phyloP scores from a whole-genome alignment of 495 filamentous ascomycete genomes.

The Viridothelium virens region DNA sequence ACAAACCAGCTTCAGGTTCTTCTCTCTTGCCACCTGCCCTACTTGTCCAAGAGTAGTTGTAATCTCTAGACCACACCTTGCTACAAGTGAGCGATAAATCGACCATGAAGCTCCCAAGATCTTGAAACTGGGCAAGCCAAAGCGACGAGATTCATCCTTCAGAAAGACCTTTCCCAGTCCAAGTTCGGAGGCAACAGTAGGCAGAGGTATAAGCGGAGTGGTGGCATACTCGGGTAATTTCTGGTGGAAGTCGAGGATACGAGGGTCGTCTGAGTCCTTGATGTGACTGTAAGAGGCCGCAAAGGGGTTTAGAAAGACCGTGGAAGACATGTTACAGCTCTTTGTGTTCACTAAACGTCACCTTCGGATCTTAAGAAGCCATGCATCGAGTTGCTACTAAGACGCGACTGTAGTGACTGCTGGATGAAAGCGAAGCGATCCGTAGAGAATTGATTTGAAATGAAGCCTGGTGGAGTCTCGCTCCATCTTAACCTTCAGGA shows the following conservation, averaged over 20 bases:
- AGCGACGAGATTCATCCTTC: slow-evolving; percentile 37
- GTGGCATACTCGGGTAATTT: slow-evolving; percentile 31
- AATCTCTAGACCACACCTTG: slow-evolving; percentile 36
- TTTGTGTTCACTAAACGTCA: too few species aligned
- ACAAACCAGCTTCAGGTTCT: background rate
- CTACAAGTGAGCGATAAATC: slow-evolving; percentile 47
- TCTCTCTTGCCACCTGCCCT: slow-evolving; percentile 30
- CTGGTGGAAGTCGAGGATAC: slow-evolving; percentile 29
- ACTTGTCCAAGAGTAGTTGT: slow-evolving; percentile 38
- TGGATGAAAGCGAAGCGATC: background rate
- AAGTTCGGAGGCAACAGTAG: slow-evolving; percentile 47
- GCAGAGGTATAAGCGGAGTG: slow-evolving; percentile 43
- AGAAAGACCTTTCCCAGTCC: slow-evolving; percentile 45
- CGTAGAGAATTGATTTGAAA: background rate
- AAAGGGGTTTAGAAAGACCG: background rate
- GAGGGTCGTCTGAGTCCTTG: slow-evolving; percentile 16
- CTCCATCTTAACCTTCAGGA: background rate
- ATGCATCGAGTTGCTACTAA: background rate
- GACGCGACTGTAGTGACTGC: background rate
- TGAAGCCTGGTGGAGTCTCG: background rate
- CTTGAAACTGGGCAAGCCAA: slow-evolving; percentile 64
- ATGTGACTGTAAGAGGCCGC: background rate
- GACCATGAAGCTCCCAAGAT: slow-evolving; percentile 72
- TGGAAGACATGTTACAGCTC: background rate
- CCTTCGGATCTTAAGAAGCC: too few species aligned